Evolutionary conservation across 768 basidiomycete genomes (phyloP), one percentile per base, ranked within the genome.

Genomic region (Pleurotus sapidus): DNA sequence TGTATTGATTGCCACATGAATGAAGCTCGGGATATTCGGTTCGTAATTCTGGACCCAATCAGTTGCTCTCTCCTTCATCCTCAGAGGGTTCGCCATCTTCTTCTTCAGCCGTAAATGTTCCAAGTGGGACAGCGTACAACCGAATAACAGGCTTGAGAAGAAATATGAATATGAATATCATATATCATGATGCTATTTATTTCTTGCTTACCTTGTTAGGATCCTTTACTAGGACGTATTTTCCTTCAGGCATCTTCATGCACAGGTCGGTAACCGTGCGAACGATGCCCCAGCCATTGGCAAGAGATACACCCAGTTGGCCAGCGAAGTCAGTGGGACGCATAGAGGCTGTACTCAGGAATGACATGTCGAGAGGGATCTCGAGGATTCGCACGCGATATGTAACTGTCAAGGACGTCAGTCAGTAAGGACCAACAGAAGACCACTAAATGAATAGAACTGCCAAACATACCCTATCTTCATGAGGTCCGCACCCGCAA

Each of bases 201-300:
- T 34, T 34, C 30, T 12, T 11, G 70, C 81, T 64, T 67, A 96
- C 95, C 86, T 86, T 93, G 82, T 98, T 98, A 15, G 97, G 96
- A 72, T 99, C 97, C 74, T 96, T 97, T 53, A 99, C 86, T 24
- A 99, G 77, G 12, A 98, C 91, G 68, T 98, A 99, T 71, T 97
- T 97, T 70, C 97, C 97, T 72, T 98, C 96, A 18, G 93, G 93
- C 86, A 95, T 88, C 72, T 95, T 95, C 86, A 97, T 85, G 71
- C 91, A 92, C 59, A 98, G 73, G 67, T 99, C 97, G 25, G 92
- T 89, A 58, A 99, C 88, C 11, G 92, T 96, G 59, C 97, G 83
- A 30, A 98, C 93, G 66, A 99, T 98, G 55, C 97, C 97, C 97
- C 97, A 99, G 9, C 97, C 97, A 68, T 98, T 98, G 34, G 91